phyloP scores from a whole-genome alignment of 1,284 basidiomycete genomes.

The Mycosarcoma mackinlayi region DNA sequence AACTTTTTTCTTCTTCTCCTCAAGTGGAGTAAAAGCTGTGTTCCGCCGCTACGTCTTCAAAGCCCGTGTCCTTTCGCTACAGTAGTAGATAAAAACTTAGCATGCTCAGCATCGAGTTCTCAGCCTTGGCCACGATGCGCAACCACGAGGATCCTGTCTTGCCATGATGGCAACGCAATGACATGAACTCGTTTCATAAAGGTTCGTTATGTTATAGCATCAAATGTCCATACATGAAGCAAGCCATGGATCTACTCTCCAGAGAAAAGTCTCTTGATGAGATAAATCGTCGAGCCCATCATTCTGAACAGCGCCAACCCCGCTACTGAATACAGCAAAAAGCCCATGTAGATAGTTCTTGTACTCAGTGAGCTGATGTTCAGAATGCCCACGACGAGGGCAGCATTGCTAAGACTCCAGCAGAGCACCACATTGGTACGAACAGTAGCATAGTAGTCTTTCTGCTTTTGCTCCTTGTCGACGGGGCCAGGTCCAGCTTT shows the following conservation, averaged over 20 bases:
- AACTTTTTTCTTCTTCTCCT: slow-evolving; percentile 13
- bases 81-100: too few species aligned
- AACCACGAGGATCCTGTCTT: too few species aligned
- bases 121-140: too few species aligned
- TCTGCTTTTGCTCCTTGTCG: slow-evolving; percentile 60
- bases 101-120: too few species aligned
- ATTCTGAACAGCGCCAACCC: slow-evolving; percentile 60
- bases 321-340: slow-evolving; percentile 62
- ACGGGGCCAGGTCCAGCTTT: slow-evolving; percentile 25
- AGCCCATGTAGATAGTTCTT: slow-evolving; percentile 61
- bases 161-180: too few species aligned
- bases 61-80: too few species aligned
- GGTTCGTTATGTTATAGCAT: slow-evolving; percentile 3
- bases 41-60: too few species aligned
- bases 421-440: slow-evolving; percentile 88
- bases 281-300: slow-evolving; percentile 48
- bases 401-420: slow-evolving; percentile 73
- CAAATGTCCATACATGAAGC: neutral
- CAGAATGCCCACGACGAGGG: slow-evolving; percentile 61
- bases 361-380: slow-evolving; percentile 52
- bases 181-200: neutral
- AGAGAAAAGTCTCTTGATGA: slow-evolving; percentile 59
- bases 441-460: slow-evolving; percentile 73
- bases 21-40: slow-evolving; percentile 8
- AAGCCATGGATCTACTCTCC: slow-evolving; percentile 38